Conservation (phyloP, 257 asterid genomes). For the Rauvolfia tetraphylla region DNA sequence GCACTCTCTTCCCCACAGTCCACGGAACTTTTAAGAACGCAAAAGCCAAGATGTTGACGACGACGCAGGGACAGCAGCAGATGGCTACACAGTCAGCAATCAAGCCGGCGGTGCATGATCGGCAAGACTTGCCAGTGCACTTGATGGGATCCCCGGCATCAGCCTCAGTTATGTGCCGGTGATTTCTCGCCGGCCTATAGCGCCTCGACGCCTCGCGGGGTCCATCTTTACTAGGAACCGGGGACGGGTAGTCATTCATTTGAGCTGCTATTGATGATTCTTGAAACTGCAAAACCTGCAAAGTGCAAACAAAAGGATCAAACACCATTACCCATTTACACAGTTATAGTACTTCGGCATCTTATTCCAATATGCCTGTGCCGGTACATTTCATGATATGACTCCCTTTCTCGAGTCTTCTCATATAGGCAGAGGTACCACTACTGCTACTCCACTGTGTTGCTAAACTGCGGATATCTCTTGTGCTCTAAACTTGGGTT, state of each 20-base stretch:
- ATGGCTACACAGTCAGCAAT: constrained; percentile 96
- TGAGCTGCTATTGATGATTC: constrained; percentile 12
- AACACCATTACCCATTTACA: background rate
- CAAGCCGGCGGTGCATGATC: constrained; percentile 79
- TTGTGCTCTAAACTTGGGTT: background rate
- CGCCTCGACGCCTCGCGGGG: constrained; percentile 10
- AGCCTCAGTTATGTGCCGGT: constrained; percentile 28
- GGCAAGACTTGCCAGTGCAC: constrained; percentile 73
- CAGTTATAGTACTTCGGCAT: constrained; percentile 1
- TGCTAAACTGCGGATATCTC: background rate
- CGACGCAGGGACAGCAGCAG: constrained; percentile 93
- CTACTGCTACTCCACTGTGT: background rate
- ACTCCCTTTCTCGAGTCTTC: background rate
- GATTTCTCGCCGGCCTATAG: constrained; percentile 19
- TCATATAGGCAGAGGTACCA: background rate
- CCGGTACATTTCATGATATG: background rate
- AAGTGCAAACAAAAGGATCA: background rate
- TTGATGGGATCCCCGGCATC: constrained; percentile 37
- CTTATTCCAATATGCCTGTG: constrained; percentile 2
- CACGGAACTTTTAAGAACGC: constrained; percentile 76
- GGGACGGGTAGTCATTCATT: constrained; percentile 31
- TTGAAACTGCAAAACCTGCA: constrained; percentile 14
- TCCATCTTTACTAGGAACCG: constrained; percentile 13
- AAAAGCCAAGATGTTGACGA: constrained; percentile 59
- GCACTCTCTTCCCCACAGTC: constrained; percentile 62